Conservation (phyloP, 163 green algal species). For the Chloromonas sp. region DNA sequence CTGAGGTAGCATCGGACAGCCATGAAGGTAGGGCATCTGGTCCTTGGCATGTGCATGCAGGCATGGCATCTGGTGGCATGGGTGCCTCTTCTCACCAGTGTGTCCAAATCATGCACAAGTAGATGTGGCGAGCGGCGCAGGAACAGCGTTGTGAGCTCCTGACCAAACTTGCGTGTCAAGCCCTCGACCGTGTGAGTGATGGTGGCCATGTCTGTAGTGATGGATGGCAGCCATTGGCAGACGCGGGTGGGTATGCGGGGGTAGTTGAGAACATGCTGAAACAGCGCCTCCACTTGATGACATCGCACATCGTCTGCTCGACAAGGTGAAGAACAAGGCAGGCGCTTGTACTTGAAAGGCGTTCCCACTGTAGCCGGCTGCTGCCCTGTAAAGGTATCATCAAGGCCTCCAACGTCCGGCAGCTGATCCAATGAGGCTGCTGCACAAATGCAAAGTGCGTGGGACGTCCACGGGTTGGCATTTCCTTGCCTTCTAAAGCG, state of each 20-base stretch:
- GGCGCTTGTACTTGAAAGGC: slow-evolving; percentile 25
- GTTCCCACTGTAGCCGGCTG: not conserved
- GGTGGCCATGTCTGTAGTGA: not conserved
- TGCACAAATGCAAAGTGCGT: too few species aligned
- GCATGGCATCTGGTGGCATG: too few species aligned
- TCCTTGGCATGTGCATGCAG: too few species aligned
- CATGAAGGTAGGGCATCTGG: too few species aligned
- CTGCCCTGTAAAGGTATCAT: not conserved
- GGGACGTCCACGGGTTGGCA: too few species aligned
- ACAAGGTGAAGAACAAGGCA: slow-evolving; percentile 19
- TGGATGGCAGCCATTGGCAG: slow-evolving; percentile 1
- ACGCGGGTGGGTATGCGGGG: slow-evolving; percentile 36
- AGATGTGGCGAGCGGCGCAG: slow-evolving; percentile 17
- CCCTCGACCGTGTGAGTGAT: slow-evolving; percentile 33
- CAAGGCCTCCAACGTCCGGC: too few species aligned
- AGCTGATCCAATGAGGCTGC: too few species aligned
- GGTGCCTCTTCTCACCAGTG: not conserved
- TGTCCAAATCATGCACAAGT: slow-evolving; percentile 1
- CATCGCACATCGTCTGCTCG: slow-evolving; percentile 7
- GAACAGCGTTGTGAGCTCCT: slow-evolving; percentile 41
- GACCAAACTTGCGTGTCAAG: slow-evolving; percentile 20
- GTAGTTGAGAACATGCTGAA: slow-evolving; percentile 50
- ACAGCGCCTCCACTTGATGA: slow-evolving; percentile 41
- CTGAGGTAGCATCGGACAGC: too few species aligned
- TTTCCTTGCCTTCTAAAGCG: too few species aligned